phyloP scores from a whole-genome alignment of 257 asterid genomes.

The Przewalskia tangutica region DNA sequence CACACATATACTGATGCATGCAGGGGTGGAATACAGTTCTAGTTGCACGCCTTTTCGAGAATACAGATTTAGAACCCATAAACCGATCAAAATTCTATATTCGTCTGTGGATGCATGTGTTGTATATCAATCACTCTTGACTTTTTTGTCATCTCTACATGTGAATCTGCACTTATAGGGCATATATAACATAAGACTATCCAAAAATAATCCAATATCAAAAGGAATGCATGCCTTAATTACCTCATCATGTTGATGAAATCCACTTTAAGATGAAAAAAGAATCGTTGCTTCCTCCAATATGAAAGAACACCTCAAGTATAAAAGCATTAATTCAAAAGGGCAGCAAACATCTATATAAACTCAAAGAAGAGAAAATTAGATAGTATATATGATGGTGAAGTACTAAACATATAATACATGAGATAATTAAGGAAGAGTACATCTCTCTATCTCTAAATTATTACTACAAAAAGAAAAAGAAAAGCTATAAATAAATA shows the following conservation, averaged over 20 bases:
- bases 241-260: constrained; percentile 2
- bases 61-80: too few relatives aligned
- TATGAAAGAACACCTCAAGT: neutral
- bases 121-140: neutral
- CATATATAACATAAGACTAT: neutral
- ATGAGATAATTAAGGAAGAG: neutral
- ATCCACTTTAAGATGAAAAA: neutral
- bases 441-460: neutral
- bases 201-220: neutral
- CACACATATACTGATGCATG: too few relatives aligned
- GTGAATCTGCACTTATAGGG: neutral
- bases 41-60: too few relatives aligned
- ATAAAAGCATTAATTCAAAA: neutral
- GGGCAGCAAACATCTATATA: neutral
- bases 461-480: neutral
- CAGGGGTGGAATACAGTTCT: too few relatives aligned
- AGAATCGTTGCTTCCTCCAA: neutral
- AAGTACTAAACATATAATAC: neutral
- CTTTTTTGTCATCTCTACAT: neutral
- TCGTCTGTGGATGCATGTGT: neutral
- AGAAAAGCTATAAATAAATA: neutral
- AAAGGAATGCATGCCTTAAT: neutral
- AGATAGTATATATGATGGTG: neutral
- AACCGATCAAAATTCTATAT: neutral
- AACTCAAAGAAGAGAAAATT: neutral